Evolutionary conservation across 2,329 filamentous ascomycete genomes (phyloP).

Genomic region (Sporothrix schenckii): DNA sequence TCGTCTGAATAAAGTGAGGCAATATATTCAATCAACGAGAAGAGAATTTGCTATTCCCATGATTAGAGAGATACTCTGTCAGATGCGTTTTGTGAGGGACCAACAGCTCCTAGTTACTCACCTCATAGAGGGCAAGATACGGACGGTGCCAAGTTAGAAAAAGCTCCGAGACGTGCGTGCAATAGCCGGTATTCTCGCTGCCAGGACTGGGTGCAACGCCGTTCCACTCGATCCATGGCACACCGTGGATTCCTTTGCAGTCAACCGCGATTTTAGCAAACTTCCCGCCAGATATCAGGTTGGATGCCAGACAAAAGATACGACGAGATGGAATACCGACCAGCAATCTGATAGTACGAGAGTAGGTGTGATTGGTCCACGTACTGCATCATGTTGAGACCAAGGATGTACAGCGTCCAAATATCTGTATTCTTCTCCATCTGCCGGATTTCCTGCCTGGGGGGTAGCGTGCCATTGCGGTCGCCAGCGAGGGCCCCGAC

Average conservation of each 20-base stretch:
- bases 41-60: slow-evolving; percentile 46
- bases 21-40: slow-evolving; percentile 46
- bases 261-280: neutral
- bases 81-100: neutral
- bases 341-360: slow-evolving; percentile 79
- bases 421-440: slow-evolving; percentile 65
- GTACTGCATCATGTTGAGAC: slow-evolving; percentile 71
- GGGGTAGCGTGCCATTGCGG: slow-evolving; percentile 43
- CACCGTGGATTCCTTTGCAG: slow-evolving; percentile 72
- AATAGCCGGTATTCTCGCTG: slow-evolving; percentile 68
- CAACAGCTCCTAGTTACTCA: slow-evolving; percentile 38
- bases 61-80: slow-evolving; percentile 12
- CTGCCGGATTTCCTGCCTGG: slow-evolving; percentile 68
- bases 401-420: slow-evolving; percentile 78
- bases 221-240: slow-evolving; percentile 63
- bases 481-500: slow-evolving; percentile 49
- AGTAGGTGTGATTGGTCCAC: slow-evolving; percentile 63
- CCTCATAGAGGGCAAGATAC: slow-evolving; percentile 68
- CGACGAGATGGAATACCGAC: slow-evolving; percentile 50
- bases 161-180: slow-evolving; percentile 70
- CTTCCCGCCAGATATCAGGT: no score
- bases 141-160: slow-evolving; percentile 85
- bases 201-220: slow-evolving; percentile 55
- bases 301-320: slow-evolving; percentile 23
- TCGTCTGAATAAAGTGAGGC: slow-evolving; percentile 54